Base-by-base conservation (phyloP, 2,329 filamentous ascomycete genomes). In the Epichloe gansuensis region DNA sequence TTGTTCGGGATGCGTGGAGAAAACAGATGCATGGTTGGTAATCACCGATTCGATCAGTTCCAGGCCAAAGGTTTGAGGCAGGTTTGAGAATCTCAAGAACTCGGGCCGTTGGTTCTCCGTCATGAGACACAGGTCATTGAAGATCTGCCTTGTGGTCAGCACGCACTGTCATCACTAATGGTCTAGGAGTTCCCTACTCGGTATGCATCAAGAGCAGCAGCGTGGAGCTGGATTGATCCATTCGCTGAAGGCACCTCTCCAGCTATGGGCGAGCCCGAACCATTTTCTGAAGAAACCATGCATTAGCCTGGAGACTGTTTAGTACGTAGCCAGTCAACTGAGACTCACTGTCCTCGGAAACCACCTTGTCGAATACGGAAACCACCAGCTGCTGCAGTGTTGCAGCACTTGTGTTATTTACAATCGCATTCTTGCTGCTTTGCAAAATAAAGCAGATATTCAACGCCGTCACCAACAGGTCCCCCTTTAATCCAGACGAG, bases 321-420 rank as follows among this genome's bases (percentile, higher is more conserved):
- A 21, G 4, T 23, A 17, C 23, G 21, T 49, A 5, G 8, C n/a
- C 21, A n/a, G 31, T 23, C 17, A 23, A 41, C 8, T 21, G 13
- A 38, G 2, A 50, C 49, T 50, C 68, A 85, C 83, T 83, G 64
- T 96, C 89, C 71, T 96, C 89, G 5, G 73, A 72, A 0, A 83
- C 79, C 2, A 96, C 89, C 65, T 94, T 93, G 65, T 97, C 93
- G 67, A 96, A 97, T 0, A 95, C 86, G 0, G 87, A 85, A 35
- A 93, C 88, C 7, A 97, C 84, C 13, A 98, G 78, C 66, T 97
- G 93, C 68, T 96, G 91, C 51, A 98, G 73, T 2, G 93, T 97
- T n/a, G 93, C 93, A 27, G 91, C 89, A 9, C 93, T 93, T 1
- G 94, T 97, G 60, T 94, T 94, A 64, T 91, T 94, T 59, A 98